These are phyloP conservation scores for Dipodascus geniculatus DNA, from an alignment of 805 yeast genomes.

Conservation along the genomic window DNA sequence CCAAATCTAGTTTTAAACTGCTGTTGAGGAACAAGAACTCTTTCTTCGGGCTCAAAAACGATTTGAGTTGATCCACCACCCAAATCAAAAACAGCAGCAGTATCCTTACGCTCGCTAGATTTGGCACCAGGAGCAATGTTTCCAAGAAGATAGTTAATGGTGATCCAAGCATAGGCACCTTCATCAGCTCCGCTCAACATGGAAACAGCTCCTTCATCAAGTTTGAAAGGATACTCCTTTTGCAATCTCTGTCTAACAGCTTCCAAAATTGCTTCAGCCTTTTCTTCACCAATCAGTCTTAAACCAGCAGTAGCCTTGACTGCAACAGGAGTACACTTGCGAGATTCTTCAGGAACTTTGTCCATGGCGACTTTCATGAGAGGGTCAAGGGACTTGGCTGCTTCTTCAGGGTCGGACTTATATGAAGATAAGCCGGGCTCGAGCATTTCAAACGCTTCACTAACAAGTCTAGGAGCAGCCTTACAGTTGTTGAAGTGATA, in stretches of 20 bases:
- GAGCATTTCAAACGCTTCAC: slow-evolving; percentile 77
- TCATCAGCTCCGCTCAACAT: slow-evolving; percentile 96
- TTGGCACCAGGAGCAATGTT: slow-evolving; percentile 62
- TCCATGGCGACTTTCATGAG: slow-evolving; percentile 65
- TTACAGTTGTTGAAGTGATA: slow-evolving; percentile 82
- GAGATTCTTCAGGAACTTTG: slow-evolving; percentile 61
- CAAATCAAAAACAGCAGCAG: slow-evolving; percentile 94
- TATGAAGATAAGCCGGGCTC: slow-evolving; percentile 87
- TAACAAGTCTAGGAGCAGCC: slow-evolving; percentile 68
- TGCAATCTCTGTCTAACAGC: slow-evolving; percentile 72
- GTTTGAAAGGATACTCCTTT: slow-evolving; percentile 66
- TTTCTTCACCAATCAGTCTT: slow-evolving; percentile 68
- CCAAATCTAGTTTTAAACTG: slow-evolving; percentile 64
- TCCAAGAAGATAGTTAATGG: slow-evolving; percentile 85
- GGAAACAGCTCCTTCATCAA: slow-evolving; percentile 72
- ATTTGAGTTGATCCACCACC: slow-evolving; percentile 99
- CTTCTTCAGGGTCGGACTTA: slow-evolving; percentile 68
- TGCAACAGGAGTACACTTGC: slow-evolving; percentile 82
- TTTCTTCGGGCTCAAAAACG: slow-evolving; percentile 80
- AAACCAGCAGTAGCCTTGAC: slow-evolving; percentile 98
- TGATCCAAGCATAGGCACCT: slow-evolving; percentile 98
- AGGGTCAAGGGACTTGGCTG: slow-evolving; percentile 84
- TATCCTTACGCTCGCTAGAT: slow-evolving; percentile 50
- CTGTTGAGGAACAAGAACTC: background rate
- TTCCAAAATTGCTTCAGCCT: slow-evolving; percentile 55